Evolutionary conservation across 441 rosid species (phyloP).

Genomic region (Bocquillonia castaneifolia): DNA sequence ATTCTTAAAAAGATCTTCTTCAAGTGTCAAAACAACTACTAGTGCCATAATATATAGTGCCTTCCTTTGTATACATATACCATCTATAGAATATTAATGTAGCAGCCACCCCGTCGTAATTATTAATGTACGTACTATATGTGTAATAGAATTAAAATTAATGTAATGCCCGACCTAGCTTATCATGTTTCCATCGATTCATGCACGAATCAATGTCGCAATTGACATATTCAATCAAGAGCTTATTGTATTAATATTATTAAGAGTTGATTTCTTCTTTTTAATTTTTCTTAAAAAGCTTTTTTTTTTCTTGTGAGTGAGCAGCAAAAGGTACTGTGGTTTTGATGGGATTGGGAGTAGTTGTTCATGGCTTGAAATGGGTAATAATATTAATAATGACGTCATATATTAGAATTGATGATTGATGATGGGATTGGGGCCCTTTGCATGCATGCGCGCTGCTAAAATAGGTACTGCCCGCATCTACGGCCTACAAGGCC

Average conservation of each 20-base stretch:
- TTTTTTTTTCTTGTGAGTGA: too few species aligned
- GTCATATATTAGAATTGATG: constrained; percentile 7
- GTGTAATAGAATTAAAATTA: background rate
- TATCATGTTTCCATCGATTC: background rate
- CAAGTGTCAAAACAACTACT: constrained; percentile 1
- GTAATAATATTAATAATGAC: background rate
- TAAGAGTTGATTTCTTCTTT: too few species aligned
- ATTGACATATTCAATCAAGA: too few species aligned
- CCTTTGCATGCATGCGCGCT: constrained; percentile 18
- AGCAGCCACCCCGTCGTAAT: background rate
- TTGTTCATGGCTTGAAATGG: background rate
- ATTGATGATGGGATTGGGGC: constrained; percentile 25
- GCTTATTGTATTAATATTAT: too few species aligned
- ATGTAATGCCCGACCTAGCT: background rate
- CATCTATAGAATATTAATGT: background rate
- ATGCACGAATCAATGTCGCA: too few species aligned
- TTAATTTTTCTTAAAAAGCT: too few species aligned
- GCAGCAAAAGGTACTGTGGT: too few species aligned
- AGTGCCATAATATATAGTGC: background rate
- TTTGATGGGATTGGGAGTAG: constrained; percentile 17
- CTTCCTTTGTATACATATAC: background rate
- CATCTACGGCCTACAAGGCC: background rate
- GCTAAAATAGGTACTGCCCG: background rate
- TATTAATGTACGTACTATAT: background rate
- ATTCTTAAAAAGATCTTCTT: constrained; percentile 24